Evolutionary conservation across 441 rosid species (phyloP), one percentile per base, ranked within the genome.

Genomic region (Viola pubescens): DNA sequence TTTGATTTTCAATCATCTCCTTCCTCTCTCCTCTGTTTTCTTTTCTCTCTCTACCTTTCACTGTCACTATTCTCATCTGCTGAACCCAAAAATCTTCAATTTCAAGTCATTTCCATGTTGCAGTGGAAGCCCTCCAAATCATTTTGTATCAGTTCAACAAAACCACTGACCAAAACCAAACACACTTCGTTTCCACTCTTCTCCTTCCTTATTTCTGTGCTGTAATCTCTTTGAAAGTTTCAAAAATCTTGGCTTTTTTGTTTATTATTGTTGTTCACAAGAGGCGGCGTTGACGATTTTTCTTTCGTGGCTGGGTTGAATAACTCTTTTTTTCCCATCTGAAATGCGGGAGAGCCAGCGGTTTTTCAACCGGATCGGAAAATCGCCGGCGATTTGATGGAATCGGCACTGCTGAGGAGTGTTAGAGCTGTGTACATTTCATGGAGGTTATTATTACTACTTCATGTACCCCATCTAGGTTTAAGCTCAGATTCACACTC

Each of bases 401-500:
- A 77, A 86, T 77, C 77, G 69, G 6, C 48, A 38, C 72, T 73
- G 59, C 61, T 69, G 63, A 11, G 52, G 61, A 11, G 54, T 68
- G 62, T 46, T 46, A 48, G 61, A 56, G 43, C 63, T 73, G 62
- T 73, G 44, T 54, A 54, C 70, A 54, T 80, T 73, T 79, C 83
- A 92, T 92, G 98, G 98, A 86, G 95, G 55, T 76, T 66, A 42
- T 73, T 54, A 12, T 7, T 6, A 55, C 81, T 66, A 55, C 81
- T 66, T 65, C 82, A 68, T 78, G 79, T 55, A 39, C 66, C 50
- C 56, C 47, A n/a, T 61, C 65, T 61, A 16, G 82, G 68, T 54
- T 75, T 47, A 79, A 78, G 80, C 83, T 79, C 64, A 79, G 89
- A 74, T 82, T 86, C 46, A 71, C 60, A 54, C 59, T 79, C 60